A percentile compares a stretch with the other conserved stretches of the same genome.
Conservation (phyloP, 345 rosid species). For the Sapria himalayana region DNA sequence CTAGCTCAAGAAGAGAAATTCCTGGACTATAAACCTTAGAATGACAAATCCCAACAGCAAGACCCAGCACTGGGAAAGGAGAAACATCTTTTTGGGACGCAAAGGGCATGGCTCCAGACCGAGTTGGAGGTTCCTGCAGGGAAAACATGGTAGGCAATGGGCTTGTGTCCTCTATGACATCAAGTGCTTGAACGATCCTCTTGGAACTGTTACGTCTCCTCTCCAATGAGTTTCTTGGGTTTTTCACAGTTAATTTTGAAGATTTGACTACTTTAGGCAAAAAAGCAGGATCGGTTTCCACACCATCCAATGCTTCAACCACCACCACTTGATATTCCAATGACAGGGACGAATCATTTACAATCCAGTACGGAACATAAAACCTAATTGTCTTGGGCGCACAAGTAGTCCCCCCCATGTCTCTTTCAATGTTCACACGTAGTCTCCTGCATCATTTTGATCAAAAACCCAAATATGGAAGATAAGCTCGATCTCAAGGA, state of each 20-base stretch:
- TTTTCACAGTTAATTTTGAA: slow-evolving; percentile 33
- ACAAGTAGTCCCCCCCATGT: slow-evolving; percentile 69
- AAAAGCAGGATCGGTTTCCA: slow-evolving; percentile 34
- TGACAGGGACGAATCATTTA: slow-evolving; percentile 55
- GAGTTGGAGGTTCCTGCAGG: slow-evolving; percentile 70
- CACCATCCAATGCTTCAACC: slow-evolving; percentile 48
- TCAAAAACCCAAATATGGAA: too few relatives aligned
- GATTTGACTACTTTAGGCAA: slow-evolving; percentile 59
- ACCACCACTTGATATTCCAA: slow-evolving; percentile 75
- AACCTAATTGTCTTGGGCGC: slow-evolving; percentile 81
- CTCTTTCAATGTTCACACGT: slow-evolving; percentile 77
- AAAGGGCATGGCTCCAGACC: slow-evolving; percentile 44
- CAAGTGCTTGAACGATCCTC: slow-evolving; percentile 57
- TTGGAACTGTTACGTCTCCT: slow-evolving; percentile 25
- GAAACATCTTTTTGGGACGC: slow-evolving; percentile 70
- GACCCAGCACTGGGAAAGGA: slow-evolving; percentile 56
- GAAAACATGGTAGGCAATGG: slow-evolving; percentile 92
- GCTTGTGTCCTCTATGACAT: slow-evolving; percentile 70
- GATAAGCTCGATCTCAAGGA: too few relatives aligned
- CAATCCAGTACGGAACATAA: slow-evolving; percentile 92
- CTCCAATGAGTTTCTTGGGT: slow-evolving; percentile 30
- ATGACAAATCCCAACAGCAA: slow-evolving; percentile 56
- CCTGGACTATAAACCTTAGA: slow-evolving; percentile 78
- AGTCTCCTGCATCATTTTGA: slow-evolving; percentile 81
- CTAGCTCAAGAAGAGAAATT: slow-evolving; percentile 85